Evolutionary conservation across 2,329 filamentous ascomycete species (phyloP), one percentile per base, ranked within the genome.

Genomic region (Ceratocystis alfenasii): DNA sequence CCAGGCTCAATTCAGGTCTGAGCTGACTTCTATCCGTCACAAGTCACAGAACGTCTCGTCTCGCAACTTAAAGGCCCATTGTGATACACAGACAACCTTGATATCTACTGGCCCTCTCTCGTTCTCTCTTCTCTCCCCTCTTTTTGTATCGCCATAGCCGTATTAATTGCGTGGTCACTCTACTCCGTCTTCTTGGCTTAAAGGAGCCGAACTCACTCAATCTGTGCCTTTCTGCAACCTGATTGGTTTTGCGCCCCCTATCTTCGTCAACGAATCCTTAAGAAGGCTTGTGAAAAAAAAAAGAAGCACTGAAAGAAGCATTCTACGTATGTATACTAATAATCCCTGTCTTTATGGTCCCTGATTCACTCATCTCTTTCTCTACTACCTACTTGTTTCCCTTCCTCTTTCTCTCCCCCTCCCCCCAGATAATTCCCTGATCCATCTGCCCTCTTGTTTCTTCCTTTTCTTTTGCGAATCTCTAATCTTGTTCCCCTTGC

Each of bases 281-380:
- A 53, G 20, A 10, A 20, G 17, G 48, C 22, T 53, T 53, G 22
- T 50, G 12, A 25, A n/a, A 48, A 20, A 53, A 53, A 53, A 59
- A 36, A 59, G 55, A 59, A 59, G 55, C 28, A 59, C 15, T 25
- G 55, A 36, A 59, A 59, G 55, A 59, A 59, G 55, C 55, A 36
- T 59, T 59, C 55, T 30, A 33, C 28, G 28, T 36, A 30, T 59
- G 55, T 59, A 15, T 53, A 25, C 22, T 59, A 59, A 30, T 36
- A 15, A 59, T 59, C 55, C 55, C 55, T 59, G 55, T 36, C 12
- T 5, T 22, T 30, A 59, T 59, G 55, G 28, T 59, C 55, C 55
- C 55, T 59, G 55, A 59, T 36, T 59, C 55, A 33, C 55, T 59
- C 28, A 20, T 36, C 55, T n/a, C 17, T 36, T 30, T n/a, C 30